Percentiles rank a stretch among this genome's conserved stretches.
These are phyloP conservation scores for Fusarium verticillioides DNA, from an alignment of 2,329 filamentous ascomycete species.

Conservation along the genomic window DNA sequence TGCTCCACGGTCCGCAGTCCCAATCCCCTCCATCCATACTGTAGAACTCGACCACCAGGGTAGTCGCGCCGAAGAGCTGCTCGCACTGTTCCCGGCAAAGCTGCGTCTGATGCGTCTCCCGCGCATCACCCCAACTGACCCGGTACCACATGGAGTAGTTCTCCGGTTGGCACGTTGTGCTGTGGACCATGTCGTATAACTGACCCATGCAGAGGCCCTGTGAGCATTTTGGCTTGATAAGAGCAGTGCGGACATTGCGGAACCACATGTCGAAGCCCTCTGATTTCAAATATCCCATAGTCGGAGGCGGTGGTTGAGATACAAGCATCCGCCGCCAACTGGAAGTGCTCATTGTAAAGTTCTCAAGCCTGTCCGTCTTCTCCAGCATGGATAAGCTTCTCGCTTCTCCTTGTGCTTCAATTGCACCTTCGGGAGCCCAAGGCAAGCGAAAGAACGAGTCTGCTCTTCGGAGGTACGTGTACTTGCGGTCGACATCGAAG, in stretches of 20 bases:
- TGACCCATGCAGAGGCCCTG: conserved; percentile 32
- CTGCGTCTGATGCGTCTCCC: background rate
- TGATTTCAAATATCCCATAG: conserved; percentile 28
- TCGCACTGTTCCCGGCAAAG: conserved; percentile 1
- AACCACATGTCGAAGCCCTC: conserved; percentile 24
- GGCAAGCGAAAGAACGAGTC: conserved; percentile 33
- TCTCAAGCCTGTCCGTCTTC: conserved; percentile 14
- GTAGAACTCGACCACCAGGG: conserved; percentile 26
- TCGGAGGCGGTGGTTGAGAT: conserved; percentile 38
- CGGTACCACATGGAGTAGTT: conserved; percentile 19
- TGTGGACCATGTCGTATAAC: conserved; percentile 29
- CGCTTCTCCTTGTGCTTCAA: background rate
- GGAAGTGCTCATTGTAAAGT: conserved; percentile 25
- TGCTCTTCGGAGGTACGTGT: conserved; percentile 23
- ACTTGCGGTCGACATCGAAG: conserved; percentile 25
- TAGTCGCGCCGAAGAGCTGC: conserved; percentile 11
- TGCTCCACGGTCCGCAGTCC: conserved; percentile 18
- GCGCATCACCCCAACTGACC: conserved; percentile 13
- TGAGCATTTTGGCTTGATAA: background rate
- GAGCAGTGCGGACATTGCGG: conserved; percentile 2
- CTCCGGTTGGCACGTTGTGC: conserved; percentile 8
- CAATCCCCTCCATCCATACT: background rate
- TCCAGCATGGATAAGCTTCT: conserved; percentile 10
- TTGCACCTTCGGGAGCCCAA: conserved; percentile 25
- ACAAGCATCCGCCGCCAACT: conserved; percentile 43